Evolutionary conservation across 169 alveolate genomes (phyloP).

Genomic region (Cryptosporidium muris): DNA sequence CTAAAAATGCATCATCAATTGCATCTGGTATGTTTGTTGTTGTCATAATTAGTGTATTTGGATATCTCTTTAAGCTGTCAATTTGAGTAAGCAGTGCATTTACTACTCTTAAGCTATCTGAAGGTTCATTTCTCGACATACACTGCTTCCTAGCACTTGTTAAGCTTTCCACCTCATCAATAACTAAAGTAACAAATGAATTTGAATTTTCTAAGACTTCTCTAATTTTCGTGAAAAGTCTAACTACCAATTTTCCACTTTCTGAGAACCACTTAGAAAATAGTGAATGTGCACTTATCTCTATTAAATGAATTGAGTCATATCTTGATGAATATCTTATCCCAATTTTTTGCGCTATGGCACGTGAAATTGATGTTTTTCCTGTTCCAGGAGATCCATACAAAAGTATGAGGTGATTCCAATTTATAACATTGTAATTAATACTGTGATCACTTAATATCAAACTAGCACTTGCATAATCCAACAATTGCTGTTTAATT

Average conservation of each 20-base stretch:
- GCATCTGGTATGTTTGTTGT: slow-evolving; percentile 81
- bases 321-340: slow-evolving; percentile 77
- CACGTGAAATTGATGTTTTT: slow-evolving; percentile 69
- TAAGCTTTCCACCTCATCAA: slow-evolving; percentile 83
- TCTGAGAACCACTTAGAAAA: slow-evolving; percentile 84
- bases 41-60: slow-evolving; percentile 79
- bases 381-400: slow-evolving; percentile 85
- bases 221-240: slow-evolving; percentile 76
- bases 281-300: slow-evolving; percentile 80
- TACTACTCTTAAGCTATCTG: slow-evolving; percentile 83
- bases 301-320: slow-evolving; percentile 73
- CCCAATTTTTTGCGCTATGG: slow-evolving; percentile 67
- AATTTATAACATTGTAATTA: slow-evolving; percentile 77
- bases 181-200: slow-evolving; percentile 75
- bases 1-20: slow-evolving; percentile 83
- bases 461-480: slow-evolving; percentile 78
- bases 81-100: slow-evolving; percentile 83
- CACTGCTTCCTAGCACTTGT: slow-evolving; percentile 79
- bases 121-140: slow-evolving; percentile 80
- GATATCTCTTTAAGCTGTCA: slow-evolving; percentile 75
- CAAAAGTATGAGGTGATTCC: slow-evolving; percentile 79
- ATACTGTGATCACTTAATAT: slow-evolving; percentile 77
- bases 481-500: slow-evolving; percentile 78
- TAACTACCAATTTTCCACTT: slow-evolving; percentile 82
- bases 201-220: slow-evolving; percentile 74